Evolutionary conservation across 352 stramenopile species (phyloP).

Genomic region (Pseudoperonospora humuli): DNA sequence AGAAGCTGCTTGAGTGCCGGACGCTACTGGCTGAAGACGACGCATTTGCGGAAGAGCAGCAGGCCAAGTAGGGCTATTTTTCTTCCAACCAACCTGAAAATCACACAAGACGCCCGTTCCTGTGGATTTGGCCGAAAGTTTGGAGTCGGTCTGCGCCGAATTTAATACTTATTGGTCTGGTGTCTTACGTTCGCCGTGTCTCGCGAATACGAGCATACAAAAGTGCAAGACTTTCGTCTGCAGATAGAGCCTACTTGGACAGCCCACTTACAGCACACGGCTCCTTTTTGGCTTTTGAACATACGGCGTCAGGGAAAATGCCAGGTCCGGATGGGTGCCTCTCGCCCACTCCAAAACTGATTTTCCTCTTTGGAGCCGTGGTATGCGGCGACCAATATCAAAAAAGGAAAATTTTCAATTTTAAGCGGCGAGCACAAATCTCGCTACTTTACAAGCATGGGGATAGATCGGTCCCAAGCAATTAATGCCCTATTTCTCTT

Average conservation of each 20-base stretch:
- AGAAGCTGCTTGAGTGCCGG: no score
- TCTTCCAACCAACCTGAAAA: not conserved
- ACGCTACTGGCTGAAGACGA: no score
- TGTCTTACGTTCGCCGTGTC: not conserved
- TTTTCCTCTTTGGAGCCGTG: not conserved
- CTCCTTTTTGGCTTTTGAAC: not conserved
- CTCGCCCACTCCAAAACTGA: not conserved
- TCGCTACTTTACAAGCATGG: not conserved
- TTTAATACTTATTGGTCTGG: not conserved
- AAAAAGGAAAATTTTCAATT: not conserved
- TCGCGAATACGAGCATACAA: not conserved
- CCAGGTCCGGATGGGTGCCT: not conserved
- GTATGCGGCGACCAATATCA: not conserved
- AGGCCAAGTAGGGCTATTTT: no score
- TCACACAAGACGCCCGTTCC: not conserved
- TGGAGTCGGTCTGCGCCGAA: not conserved
- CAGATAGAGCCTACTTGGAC: not conserved
- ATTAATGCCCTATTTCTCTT: not conserved
- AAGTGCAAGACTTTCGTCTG: not conserved
- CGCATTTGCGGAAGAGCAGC: no score
- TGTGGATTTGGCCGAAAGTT: not conserved
- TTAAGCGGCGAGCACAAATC: not conserved
- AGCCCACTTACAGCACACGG: not conserved
- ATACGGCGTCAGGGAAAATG: not conserved
- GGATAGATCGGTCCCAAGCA: not conserved